These are phyloP conservation scores for Pythium utonaiense DNA, from an alignment of 352 stramenopile species.

Conservation along the genomic window DNA sequence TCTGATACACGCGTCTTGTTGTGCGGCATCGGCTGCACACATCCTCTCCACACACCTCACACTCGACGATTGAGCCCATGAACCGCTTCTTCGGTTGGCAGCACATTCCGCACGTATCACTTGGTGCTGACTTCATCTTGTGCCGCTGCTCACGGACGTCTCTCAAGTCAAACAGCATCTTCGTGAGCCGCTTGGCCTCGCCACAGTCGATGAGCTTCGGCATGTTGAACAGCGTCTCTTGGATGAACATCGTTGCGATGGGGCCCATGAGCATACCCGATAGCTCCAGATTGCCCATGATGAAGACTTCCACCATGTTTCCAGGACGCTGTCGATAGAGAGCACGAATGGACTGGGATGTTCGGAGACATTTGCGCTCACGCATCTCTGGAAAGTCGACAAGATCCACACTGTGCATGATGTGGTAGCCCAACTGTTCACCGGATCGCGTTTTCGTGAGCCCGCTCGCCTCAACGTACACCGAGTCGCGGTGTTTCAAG, in stretches of 20 bases:
- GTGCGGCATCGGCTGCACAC: conserved; percentile 31
- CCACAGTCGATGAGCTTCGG: conserved; percentile 21
- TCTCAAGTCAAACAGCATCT: conserved; percentile 9
- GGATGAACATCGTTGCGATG: conserved; percentile 7
- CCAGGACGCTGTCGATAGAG: conserved; percentile 18
- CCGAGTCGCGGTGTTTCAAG: conserved; percentile 38
- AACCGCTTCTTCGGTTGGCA: conserved; percentile 34
- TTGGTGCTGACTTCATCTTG: not conserved
- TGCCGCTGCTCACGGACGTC: conserved; percentile 8
- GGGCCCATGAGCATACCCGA: conserved; percentile 8
- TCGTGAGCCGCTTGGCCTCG: conserved; percentile 21
- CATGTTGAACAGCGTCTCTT: conserved; percentile 22
- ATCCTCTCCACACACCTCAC: conserved; percentile 27
- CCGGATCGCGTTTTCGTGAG: conserved; percentile 29
- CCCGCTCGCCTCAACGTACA: conserved; percentile 39
- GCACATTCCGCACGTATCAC: conserved; percentile 31
- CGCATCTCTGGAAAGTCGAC: conserved; percentile 29
- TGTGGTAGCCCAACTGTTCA: conserved; percentile 39
- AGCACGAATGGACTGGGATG: conserved; percentile 24
- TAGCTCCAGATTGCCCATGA: conserved; percentile 15
- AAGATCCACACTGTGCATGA: conserved; percentile 46
- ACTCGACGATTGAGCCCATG: conserved; percentile 24
- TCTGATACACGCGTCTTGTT: conserved; percentile 32
- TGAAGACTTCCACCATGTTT: conserved; percentile 25
- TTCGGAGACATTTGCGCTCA: conserved; percentile 27